phyloP scores from a whole-genome alignment of 139 green algal species.

The Chlamydomonas asymmetrica region DNA sequence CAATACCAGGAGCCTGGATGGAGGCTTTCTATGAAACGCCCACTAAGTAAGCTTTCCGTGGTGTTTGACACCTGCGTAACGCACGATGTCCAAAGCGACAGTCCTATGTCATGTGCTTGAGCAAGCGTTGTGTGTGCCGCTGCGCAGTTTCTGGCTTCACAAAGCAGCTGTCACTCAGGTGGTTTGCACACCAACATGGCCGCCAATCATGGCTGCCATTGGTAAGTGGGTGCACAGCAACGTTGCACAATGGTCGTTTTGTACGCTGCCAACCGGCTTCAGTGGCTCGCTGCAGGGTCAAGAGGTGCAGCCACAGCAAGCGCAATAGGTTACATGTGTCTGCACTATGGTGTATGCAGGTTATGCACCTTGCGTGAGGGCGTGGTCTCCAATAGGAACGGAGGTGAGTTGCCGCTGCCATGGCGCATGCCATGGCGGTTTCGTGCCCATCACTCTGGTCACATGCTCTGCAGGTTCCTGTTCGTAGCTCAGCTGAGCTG shows the following conservation, averaged over 20 bases:
- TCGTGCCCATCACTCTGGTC: background rate
- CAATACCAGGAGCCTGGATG: too few species aligned
- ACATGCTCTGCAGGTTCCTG: background rate
- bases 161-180: constrained; percentile 2
- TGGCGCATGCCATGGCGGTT: too few species aligned
- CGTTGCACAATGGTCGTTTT: background rate
- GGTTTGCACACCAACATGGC: constrained; percentile 10
- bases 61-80: too few species aligned
- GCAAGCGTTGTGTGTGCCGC: too few species aligned
- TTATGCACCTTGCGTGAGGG: constrained; percentile 17
- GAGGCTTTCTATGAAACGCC: too few species aligned
- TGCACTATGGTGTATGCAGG: background rate
- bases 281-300: background rate
- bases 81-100: too few species aligned
- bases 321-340: background rate
- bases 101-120: too few species aligned
- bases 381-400: constrained; percentile 2
- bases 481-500: background rate
- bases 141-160: constrained; percentile 9
- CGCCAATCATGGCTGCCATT: constrained; percentile 5
- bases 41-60: too few species aligned
- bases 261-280: background rate
- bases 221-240: background rate
- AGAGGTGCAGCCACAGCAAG: background rate
- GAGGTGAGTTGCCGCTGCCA: background rate